Evolutionary conservation across 345 rosid genomes (phyloP), one percentile per base, ranked within the genome.

Genomic region (Acer yangbiense): DNA sequence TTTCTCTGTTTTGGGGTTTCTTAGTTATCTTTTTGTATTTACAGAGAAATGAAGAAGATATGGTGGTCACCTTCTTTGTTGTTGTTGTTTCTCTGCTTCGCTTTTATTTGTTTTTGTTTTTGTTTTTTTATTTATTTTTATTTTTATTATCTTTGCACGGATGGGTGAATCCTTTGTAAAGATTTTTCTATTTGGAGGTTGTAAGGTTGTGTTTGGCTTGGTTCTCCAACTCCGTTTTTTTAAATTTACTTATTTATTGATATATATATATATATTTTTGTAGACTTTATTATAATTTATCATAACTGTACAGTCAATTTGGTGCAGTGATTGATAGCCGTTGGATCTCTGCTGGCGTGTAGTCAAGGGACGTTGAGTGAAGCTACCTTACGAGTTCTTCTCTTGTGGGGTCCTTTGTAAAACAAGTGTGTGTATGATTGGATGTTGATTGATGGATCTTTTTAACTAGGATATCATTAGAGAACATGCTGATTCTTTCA

Each of bases 181-280:
- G 76, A 87, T 79, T 77, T 70, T 75, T 81, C 46, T 65, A 23
- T 77, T 25, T 62, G 21, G 39, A 69, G 71, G 72, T 64, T 62
- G 86, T 80, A 74, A 64, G 85, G 82, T 81, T 86, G 74, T 83
- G 73, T 82, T 81, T 60, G 80, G 85, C 73, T 35, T 66, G 69
- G 43, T 55, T 32, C 35, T 27, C 6, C 13, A 7, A 11, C 16
- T 17, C 16, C 69, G 12, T 14, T 14, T n/a, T 72, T 35, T 35
- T 4, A 35, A 35, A 35, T 35, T 35, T 35, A 4, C 5, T 35
- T 35, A 35, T 35, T 35, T 35, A 32, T 32, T 32, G 35, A 25
- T 25, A 25, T 25, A 25, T 25, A 25, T 25, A 25, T 25, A 25
- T 25, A 25, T 25, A 23, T 23, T 0, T 23, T 0, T 23, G 1